Base-by-base conservation (phyloP, 1,284 basidiomycete species). In the Porogramme epimiltina region DNA sequence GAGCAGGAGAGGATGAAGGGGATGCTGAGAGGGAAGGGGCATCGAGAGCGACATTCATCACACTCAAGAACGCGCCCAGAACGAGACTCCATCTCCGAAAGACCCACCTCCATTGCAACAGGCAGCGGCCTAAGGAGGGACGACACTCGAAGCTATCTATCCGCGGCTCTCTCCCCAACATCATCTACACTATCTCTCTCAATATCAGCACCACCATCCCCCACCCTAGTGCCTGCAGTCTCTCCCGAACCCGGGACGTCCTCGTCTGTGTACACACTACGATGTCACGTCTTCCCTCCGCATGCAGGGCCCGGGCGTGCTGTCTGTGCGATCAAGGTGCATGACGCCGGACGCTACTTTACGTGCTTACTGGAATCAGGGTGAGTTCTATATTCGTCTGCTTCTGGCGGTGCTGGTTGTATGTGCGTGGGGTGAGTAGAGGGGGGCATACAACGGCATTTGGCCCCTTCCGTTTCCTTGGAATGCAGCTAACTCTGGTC, bases 1-100 rank as follows among this genome's bases (percentile, higher is more conserved):
- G 89, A 91, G 63, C 76, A 85, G 4, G 85, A 82, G 49, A 84
- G 82, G 59, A 74, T 91, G 55, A 89, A 87, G 62, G 84, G 81
- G 34, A 74, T 91, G 65, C 67, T 91, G 25, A 83, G 82, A 61
- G 80, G 79, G 20, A 78, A 69, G 43, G 65, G 70, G 23, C 71
- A 70, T 18, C 78, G 73, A 58, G 78, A 80, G 41, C 75, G 71
- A 47, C 48, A 49, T 18, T 23, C 51, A 2, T 59, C 57, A 4
- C 48, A 43, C 2, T 55, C 57, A 16, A 41, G 49, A 16, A 45
- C 53, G 2, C 52, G 53, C 19, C 13, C 49, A 2, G 56, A 54
- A 20, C 54, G 40, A 20, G 51, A 58, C 1, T 9, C 49, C 19
- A 18, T 31, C 18, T 16, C 23, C 22, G 51, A 53, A 23, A 47